These are phyloP conservation scores for Colletotrichum kahawae DNA, from an alignment of 2,329 filamentous ascomycete genomes.

Conservation along the genomic window DNA sequence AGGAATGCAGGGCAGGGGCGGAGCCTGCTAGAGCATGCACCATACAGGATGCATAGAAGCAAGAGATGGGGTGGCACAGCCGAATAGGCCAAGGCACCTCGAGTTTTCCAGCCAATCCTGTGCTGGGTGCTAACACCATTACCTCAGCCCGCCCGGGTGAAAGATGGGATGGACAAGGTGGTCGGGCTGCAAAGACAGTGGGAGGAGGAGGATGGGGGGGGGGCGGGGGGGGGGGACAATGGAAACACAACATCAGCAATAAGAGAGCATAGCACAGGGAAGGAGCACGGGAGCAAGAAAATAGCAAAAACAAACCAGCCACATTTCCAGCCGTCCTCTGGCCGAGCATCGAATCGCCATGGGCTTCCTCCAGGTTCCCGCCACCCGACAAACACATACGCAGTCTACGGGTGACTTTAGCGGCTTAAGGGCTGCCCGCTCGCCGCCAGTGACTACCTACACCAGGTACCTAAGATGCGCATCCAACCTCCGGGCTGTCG, in stretches of 20 bases:
- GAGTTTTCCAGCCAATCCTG: background rate
- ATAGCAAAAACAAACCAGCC: background rate
- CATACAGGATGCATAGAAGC: background rate
- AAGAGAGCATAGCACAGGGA: background rate
- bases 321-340: slow-evolving; percentile 1
- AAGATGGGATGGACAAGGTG: background rate
- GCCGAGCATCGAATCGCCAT: slow-evolving; percentile 1
- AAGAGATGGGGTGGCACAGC: slow-evolving; percentile 13
- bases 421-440: background rate
- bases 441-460: background rate
- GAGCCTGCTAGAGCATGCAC: slow-evolving; percentile 5
- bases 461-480: background rate
- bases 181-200: background rate
- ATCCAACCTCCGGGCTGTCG: background rate
- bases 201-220: background rate
- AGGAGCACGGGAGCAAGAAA: background rate
- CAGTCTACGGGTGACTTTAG: background rate
- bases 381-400: background rate
- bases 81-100: background rate
- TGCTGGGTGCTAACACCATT: background rate
- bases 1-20: slow-evolving; percentile 16
- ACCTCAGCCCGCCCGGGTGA: background rate
- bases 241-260: background rate
- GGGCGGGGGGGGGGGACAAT: background rate
- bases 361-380: background rate